Percentiles rank a stretch among this genome's conserved stretches.
Evolutionary conservation across 192 early-diverging fungal genomes (phyloP).

Genomic region (Chytriomyces sp.): DNA sequence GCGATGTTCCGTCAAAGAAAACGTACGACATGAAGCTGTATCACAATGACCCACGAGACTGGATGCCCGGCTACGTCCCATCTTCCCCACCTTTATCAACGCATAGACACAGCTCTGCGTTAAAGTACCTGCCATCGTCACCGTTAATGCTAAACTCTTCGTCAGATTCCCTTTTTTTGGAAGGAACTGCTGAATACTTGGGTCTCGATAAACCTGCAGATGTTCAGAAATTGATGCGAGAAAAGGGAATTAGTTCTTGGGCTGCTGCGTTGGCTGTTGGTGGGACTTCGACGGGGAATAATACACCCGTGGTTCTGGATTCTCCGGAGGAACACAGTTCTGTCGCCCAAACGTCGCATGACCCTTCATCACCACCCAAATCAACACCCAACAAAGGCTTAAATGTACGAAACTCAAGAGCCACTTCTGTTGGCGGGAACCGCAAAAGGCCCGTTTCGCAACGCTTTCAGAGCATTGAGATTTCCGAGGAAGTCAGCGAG

Average conservation of each 20-base stretch:
- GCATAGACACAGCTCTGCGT: not conserved
- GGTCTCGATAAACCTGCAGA: not conserved
- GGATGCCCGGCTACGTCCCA: not conserved
- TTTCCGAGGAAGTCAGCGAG: not conserved
- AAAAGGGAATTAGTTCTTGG: conserved; percentile 35
- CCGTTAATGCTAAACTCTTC: not conserved
- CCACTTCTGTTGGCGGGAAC: not conserved
- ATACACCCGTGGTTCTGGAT: not conserved
- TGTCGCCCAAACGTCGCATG: not conserved
- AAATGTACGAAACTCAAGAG: not conserved
- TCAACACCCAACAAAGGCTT: not conserved
- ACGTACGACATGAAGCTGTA: not conserved
- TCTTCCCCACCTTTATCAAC: not conserved
- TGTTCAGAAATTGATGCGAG: not conserved
- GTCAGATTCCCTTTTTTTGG: not conserved
- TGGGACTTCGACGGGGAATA: not conserved
- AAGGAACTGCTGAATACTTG: conserved; percentile 3
- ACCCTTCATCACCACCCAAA: not conserved
- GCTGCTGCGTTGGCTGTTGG: conserved; percentile 21
- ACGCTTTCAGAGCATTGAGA: not conserved
- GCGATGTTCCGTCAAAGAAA: not conserved
- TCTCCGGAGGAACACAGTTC: not conserved
- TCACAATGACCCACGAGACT: conserved; percentile 1
- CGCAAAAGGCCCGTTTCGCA: not conserved
- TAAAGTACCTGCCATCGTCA: not conserved